These are phyloP conservation scores for Diaporthe caulivora DNA, from an alignment of 2,329 filamentous ascomycete species.

Conservation along the genomic window DNA sequence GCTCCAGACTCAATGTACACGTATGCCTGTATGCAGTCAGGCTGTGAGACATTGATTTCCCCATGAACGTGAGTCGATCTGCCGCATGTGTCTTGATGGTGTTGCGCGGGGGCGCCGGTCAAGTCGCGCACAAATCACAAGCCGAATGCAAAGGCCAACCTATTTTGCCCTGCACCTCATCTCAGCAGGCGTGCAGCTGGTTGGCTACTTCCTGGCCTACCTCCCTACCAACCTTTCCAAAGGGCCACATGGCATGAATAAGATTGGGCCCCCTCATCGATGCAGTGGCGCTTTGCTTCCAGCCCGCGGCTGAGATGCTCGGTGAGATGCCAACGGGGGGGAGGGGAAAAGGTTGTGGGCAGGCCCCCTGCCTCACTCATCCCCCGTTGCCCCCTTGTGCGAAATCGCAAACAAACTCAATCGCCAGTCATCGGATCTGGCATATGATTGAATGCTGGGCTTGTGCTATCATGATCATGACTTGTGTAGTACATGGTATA, in stretches of 20 bases:
- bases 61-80: not conserved
- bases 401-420: conserved; percentile 33
- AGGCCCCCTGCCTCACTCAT: not conserved
- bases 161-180: not conserved
- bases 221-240: not conserved
- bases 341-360: not conserved
- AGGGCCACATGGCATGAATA: not conserved
- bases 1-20: not conserved
- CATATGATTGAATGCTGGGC: not conserved
- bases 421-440: conserved; percentile 28
- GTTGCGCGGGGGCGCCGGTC: not conserved
- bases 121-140: conserved; percentile 6
- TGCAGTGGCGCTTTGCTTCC: not conserved
- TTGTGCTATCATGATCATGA: not conserved
- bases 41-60: not conserved
- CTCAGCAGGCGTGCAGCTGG: not conserved
- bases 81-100: not conserved
- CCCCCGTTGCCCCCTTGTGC: not conserved
- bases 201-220: not conserved
- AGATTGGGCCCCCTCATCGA: not conserved
- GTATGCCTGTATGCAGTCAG: not conserved
- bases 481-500: not conserved
- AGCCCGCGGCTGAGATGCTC: conserved; percentile 8
- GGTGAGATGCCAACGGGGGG: not conserved
- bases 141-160: conserved; percentile 6